Evolutionary conservation across 2,329 filamentous ascomycete genomes (phyloP), one percentile per base, ranked within the genome.

Genomic region (Zymoseptoria pseudotritici): DNA sequence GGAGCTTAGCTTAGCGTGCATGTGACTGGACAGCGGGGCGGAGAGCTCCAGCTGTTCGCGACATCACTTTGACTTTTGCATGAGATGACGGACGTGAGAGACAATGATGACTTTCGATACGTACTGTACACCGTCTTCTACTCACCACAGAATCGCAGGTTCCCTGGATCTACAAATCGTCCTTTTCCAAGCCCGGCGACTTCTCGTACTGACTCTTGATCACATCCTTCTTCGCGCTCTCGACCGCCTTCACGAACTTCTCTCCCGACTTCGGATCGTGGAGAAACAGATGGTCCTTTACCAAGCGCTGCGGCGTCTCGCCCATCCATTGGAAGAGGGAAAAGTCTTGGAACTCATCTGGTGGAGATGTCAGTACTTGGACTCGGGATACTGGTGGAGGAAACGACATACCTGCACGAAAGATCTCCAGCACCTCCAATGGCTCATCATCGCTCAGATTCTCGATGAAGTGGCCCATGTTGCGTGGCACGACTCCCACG

Each of bases 391-490:
- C 86, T 83, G 63, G 53, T 56, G 11, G 10, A 55, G 55, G 59
- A 51, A 64, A 56, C 60, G n/a, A 86, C 73, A 67, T 84, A 84
- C 4, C 52, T 29, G 52, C 57, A 4, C 68, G 60, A 75, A 92
- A 88, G 17, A 92, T 85, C 74, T 92, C 89, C 10, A 92, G 76
- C 73, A 91, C 88, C 70, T 90, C 85, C 2, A 92, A 74, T 19
- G 87, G 83, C 71, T 91, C 87, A 54, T 89, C 83, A n/a, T 88
- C 86, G 50, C 77, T 79, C 4, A 90, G 83, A 67, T 91, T 91
- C 79, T 93, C 88, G 57, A 93, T 87, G 70, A 90, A 92, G 70
- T 92, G 88, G 2, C 87, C 89, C 80, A 89, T 90, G 70, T 89
- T 90, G 69, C 72, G 80, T 0, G 89, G 89, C 5, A 92, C 87